Conservation (phyloP, 805 yeast genomes). For the Wickerhamomyces rabaulensis region DNA sequence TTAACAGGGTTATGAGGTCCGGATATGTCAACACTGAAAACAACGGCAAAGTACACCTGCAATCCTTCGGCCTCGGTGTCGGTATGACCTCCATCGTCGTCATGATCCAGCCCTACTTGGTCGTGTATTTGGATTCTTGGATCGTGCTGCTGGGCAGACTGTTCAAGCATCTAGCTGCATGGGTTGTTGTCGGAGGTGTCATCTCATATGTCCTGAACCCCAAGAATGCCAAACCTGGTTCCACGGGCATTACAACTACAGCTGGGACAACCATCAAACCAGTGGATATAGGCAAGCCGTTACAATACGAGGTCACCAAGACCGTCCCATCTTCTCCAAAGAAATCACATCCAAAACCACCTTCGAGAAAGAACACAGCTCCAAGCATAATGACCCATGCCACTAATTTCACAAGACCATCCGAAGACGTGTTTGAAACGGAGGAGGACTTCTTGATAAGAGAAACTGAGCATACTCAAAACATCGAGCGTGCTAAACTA, state of each 20-base stretch:
- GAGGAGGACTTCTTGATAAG: conserved; percentile 12
- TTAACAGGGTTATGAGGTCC: conserved; percentile 12
- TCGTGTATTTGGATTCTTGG: conserved; percentile 21
- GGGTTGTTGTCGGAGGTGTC: conserved; percentile 15
- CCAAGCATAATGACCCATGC: conserved; percentile 6
- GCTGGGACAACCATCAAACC: background rate
- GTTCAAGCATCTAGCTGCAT: conserved; percentile 13
- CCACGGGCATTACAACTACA: background rate
- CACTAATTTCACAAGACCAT: background rate
- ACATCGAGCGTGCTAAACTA: conserved; percentile 10
- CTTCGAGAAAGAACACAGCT: conserved; percentile 4
- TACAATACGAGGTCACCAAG: conserved; percentile 15
- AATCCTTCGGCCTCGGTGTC: conserved; percentile 22
- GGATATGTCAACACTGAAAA: conserved; percentile 17
- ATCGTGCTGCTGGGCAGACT: conserved; percentile 14
- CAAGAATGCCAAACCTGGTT: background rate
- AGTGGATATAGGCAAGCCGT: conserved; percentile 8
- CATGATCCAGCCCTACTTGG: conserved; percentile 20
- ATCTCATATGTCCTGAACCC: conserved; percentile 14
- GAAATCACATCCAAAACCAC: background rate
- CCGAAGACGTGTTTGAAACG: background rate
- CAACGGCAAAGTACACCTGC: conserved; percentile 23
- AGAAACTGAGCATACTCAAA: conserved; percentile 17
- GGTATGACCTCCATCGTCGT: conserved; percentile 11
- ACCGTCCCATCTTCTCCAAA: conserved; percentile 5